These are phyloP conservation scores for Teratosphaeria pseudoeucalypti DNA, from an alignment of 2,329 filamentous ascomycete species.

Conservation along the genomic window DNA sequence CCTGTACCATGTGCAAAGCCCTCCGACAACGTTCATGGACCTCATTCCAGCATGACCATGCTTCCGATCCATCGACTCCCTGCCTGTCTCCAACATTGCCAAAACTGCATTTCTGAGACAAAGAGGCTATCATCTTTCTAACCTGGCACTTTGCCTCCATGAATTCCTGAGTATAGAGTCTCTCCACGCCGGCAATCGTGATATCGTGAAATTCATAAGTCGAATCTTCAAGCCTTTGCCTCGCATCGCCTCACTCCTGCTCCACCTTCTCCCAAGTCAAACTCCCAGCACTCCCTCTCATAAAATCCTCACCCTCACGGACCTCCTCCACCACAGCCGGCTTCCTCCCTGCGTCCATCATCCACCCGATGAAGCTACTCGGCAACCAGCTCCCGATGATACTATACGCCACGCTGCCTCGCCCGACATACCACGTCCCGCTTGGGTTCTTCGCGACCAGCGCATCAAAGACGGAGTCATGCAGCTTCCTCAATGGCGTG, in stretches of 20 bases:
- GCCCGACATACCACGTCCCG: conserved; percentile 65
- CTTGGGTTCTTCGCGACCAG: conserved; percentile 54
- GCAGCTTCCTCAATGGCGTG: conserved; percentile 65
- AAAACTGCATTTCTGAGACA: too few relatives aligned
- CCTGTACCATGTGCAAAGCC: too few relatives aligned
- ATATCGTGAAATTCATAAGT: background rate
- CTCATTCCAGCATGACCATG: too few relatives aligned
- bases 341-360: conserved; percentile 59
- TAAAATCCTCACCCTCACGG: conserved; percentile 18
- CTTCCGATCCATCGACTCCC: too few relatives aligned
- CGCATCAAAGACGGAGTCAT: conserved; percentile 84
- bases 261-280: conserved; percentile 39
- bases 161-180: background rate
- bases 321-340: conserved; percentile 12
- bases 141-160: too few relatives aligned
- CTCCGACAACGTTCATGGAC: too few relatives aligned
- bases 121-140: too few relatives aligned
- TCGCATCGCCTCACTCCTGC: conserved; percentile 7
- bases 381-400: conserved; percentile 76
- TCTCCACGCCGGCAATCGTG: background rate
- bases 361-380: conserved; percentile 71
- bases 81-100: too few relatives aligned
- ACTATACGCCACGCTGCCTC: conserved; percentile 74
- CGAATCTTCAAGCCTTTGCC: background rate
- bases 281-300: conserved; percentile 32